A percentile compares a stretch with the other conserved stretches of the same genome.
Conservation (phyloP, 2,329 filamentous ascomycete genomes). For the Fusarium irregulare region DNA sequence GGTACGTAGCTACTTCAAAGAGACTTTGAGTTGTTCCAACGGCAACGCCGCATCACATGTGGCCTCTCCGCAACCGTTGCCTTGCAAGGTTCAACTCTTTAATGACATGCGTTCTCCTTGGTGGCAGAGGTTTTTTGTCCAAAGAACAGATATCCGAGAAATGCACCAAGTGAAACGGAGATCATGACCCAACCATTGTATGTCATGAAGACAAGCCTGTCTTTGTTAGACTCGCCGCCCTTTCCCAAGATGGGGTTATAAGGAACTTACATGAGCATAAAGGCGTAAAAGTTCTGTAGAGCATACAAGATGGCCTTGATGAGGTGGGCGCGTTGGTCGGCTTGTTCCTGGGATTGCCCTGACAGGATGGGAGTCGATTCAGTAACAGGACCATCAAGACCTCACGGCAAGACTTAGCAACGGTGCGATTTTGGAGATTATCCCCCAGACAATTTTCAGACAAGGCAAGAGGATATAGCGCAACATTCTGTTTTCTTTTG, state of each 20-base stretch:
- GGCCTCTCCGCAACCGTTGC: neutral
- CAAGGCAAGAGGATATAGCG: slow-evolving; percentile 19
- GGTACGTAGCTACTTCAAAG: neutral
- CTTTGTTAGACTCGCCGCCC: neutral
- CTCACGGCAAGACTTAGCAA: slow-evolving; percentile 50
- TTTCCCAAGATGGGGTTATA: neutral
- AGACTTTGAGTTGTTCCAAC: neutral
- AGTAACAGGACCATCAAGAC: slow-evolving; percentile 61
- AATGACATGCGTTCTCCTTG: slow-evolving; percentile 77
- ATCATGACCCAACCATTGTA: slow-evolving; percentile 99
- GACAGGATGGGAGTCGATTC: slow-evolving; percentile 72
- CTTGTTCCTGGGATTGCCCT: slow-evolving; percentile 76
- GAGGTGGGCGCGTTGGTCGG: slow-evolving; percentile 76
- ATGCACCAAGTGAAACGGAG: slow-evolving; percentile 87
- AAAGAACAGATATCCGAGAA: slow-evolving; percentile 87
- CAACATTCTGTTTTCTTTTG: slow-evolving; percentile 28
- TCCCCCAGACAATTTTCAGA: slow-evolving; percentile 26
- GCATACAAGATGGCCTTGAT: slow-evolving; percentile 88
- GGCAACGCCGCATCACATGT: neutral
- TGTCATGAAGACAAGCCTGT: slow-evolving; percentile 99
- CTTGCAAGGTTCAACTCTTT: neutral
- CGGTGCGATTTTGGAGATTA: slow-evolving; percentile 28
- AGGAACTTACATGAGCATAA: slow-evolving; percentile 93
- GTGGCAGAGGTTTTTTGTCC: slow-evolving; percentile 75
- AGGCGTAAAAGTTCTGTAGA: slow-evolving; percentile 96